These are phyloP conservation scores for Heliamphora exappendiculata DNA, from an alignment of 148 eudicot species.

Conservation along the genomic window DNA sequence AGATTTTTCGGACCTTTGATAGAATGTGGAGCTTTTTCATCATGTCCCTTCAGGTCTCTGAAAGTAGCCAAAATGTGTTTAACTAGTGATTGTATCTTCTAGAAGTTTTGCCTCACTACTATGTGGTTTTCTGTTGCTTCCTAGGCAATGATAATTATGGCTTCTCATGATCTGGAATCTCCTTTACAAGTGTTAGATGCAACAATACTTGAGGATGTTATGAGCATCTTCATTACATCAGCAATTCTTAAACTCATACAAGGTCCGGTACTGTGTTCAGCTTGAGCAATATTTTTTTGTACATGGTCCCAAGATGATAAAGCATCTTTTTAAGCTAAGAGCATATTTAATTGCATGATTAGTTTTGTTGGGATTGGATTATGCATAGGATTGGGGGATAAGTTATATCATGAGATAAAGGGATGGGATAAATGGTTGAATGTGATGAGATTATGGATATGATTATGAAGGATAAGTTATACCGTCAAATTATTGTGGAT, in stretches of 20 bases:
- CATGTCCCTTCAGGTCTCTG: conserved; percentile 74
- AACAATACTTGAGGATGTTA: conserved; percentile 70
- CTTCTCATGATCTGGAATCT: conserved; percentile 70
- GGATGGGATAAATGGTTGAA: no score
- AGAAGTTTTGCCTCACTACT: conserved; percentile 5
- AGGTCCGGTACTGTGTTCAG: conserved; percentile 32
- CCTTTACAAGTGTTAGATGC: conserved; percentile 81
- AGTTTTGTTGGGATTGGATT: no score
- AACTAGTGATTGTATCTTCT: background rate
- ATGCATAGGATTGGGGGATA: no score
- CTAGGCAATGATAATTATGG: conserved; percentile 93
- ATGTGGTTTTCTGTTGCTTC: conserved; percentile 9
- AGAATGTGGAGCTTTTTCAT: conserved; percentile 93
- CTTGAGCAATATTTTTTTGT: background rate
- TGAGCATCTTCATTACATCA: conserved; percentile 93
- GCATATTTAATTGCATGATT: no score
- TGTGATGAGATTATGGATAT: no score
- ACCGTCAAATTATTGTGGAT: no score
- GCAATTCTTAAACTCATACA: conserved; percentile 73
- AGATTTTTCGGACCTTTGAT: conserved; percentile 88
- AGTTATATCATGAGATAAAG: no score
- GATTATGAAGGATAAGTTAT: no score
- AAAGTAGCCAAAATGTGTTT: background rate
- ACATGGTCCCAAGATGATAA: conserved; percentile 1
- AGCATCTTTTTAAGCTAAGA: background rate